Evolutionary conservation across 495 filamentous ascomycete genomes (phyloP).

Genomic region (Aspergillus panamensis): DNA sequence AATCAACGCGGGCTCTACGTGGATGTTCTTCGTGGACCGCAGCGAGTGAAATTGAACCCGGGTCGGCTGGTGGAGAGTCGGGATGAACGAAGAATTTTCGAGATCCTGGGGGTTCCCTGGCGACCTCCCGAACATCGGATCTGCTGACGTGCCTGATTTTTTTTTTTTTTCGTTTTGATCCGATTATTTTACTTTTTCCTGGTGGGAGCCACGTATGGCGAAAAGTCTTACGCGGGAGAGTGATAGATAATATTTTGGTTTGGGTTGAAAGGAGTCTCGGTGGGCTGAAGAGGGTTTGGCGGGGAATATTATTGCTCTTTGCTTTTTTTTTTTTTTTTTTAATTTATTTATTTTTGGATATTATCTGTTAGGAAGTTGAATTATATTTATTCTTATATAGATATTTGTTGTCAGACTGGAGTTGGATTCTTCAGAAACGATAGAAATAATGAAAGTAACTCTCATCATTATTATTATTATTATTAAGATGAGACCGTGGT

Average conservation of each 20-base stretch:
- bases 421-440: not conserved
- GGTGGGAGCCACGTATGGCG: slow-evolving; percentile 10
- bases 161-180: slow-evolving; percentile 5
- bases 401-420: not conserved
- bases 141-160: slow-evolving; percentile 48
- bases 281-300: slow-evolving; percentile 5
- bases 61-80: slow-evolving; percentile 71
- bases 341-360: not conserved
- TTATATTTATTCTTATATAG: not conserved
- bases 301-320: slow-evolving; percentile 6
- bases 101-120: slow-evolving; percentile 83
- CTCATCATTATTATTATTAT: too few relatives aligned
- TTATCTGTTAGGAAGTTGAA: not conserved
- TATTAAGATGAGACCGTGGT: too few relatives aligned
- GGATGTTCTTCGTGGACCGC: slow-evolving; percentile 63
- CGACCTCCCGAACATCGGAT: slow-evolving; percentile 76
- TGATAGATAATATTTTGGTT: slow-evolving; percentile 19
- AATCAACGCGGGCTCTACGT: slow-evolving; percentile 82
- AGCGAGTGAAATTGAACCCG: slow-evolving; percentile 61
- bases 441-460: too few relatives aligned
- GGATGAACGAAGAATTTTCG: slow-evolving; percentile 82
- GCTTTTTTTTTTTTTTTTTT: not conserved
- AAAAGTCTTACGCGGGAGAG: not conserved
- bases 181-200: slow-evolving; percentile 4
- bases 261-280: not conserved